These are phyloP conservation scores for Phytopythium boreale DNA, from an alignment of 352 stramenopile genomes.

Conservation along the genomic window DNA sequence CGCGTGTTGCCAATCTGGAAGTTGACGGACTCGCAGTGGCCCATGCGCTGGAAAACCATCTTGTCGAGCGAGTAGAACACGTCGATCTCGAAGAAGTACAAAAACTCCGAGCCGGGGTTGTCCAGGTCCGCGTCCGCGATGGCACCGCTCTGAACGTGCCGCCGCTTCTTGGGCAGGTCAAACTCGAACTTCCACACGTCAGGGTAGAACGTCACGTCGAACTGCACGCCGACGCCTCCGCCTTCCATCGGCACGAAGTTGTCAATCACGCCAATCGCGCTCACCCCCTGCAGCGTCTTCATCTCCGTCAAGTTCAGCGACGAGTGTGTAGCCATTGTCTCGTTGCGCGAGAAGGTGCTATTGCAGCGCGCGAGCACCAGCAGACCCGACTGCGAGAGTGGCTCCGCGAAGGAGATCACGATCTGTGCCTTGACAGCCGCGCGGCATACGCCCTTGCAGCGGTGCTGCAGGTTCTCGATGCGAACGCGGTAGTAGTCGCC, in stretches of 20 bases:
- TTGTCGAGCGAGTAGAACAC: constrained; percentile 74
- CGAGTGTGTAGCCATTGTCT: constrained; percentile 43
- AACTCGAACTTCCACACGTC: constrained; percentile 91
- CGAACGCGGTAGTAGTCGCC: constrained; percentile 89
- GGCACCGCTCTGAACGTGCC: constrained; percentile 43
- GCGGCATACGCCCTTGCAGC: constrained; percentile 81
- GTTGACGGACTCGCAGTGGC: constrained; percentile 68
- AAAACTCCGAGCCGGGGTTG: constrained; percentile 48
- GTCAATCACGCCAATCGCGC: constrained; percentile 60
- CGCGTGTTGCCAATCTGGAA: constrained; percentile 88
- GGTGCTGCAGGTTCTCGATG: constrained; percentile 82
- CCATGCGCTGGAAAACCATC: constrained; percentile 52
- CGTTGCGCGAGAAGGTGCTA: constrained; percentile 76
- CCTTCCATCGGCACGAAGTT: constrained; percentile 37
- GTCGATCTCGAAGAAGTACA: constrained; percentile 88
- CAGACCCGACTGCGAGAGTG: constrained; percentile 33
- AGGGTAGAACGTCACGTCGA: constrained; percentile 82
- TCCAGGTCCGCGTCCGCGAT: constrained; percentile 31
- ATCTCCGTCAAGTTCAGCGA: constrained; percentile 57
- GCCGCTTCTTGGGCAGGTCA: constrained; percentile 84
- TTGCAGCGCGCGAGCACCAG: constrained; percentile 79
- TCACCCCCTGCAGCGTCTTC: constrained; percentile 65
- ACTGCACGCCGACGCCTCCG: constrained; percentile 42
- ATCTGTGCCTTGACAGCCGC: constrained; percentile 74
- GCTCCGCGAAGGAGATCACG: constrained; percentile 41